A percentile compares a stretch with the other conserved stretches of the same genome.
Conservation (phyloP, 2,329 filamentous ascomycete genomes). For the Pseudonectria foliicola region DNA sequence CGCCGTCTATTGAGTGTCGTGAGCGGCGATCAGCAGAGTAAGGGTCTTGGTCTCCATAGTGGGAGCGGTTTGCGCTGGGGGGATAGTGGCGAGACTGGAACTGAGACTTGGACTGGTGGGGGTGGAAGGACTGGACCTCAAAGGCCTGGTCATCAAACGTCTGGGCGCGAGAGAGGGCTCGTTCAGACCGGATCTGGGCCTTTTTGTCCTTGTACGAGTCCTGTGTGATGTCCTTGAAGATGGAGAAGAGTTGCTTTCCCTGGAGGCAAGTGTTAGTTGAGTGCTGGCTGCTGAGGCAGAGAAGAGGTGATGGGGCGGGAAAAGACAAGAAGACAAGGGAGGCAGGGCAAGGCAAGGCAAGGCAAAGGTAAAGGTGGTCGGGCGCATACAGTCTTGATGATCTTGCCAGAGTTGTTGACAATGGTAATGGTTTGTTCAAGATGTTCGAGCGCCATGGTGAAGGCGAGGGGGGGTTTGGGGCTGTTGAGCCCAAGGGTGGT, state of each 20-base stretch:
- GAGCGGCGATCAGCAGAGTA: slow-evolving; percentile 31
- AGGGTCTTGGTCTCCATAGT: slow-evolving; percentile 26
- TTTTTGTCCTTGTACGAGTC: slow-evolving; percentile 84
- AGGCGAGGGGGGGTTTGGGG: slow-evolving; percentile 5
- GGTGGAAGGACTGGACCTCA: slow-evolving; percentile 23
- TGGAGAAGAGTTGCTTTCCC: slow-evolving; percentile 83
- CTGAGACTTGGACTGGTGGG: background rate
- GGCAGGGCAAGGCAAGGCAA: too few relatives aligned
- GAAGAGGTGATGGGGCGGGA: too few relatives aligned
- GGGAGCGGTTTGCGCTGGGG: slow-evolving; percentile 3
- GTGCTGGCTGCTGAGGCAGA: background rate
- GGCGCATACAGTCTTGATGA: slow-evolving; percentile 72
- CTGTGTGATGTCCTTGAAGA: slow-evolving; percentile 81
- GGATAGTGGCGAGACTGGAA: background rate
- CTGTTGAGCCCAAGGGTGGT: too few relatives aligned
- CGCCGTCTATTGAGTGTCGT: slow-evolving; percentile 22
- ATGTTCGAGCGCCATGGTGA: slow-evolving; percentile 46
- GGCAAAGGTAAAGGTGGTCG: too few relatives aligned
- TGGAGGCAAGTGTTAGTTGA: slow-evolving; percentile 29
- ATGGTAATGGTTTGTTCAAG: slow-evolving; percentile 73
- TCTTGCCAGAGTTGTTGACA: slow-evolving; percentile 84
- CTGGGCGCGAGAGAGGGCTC: slow-evolving; percentile 52
- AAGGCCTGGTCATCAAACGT: too few relatives aligned
- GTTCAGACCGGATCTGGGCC: slow-evolving; percentile 66
- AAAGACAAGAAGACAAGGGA: too few relatives aligned